Evolutionary conservation across 1,139 yeast genomes (phyloP), one percentile per base, ranked within the genome.

Genomic region (Kazachstania sp.): DNA sequence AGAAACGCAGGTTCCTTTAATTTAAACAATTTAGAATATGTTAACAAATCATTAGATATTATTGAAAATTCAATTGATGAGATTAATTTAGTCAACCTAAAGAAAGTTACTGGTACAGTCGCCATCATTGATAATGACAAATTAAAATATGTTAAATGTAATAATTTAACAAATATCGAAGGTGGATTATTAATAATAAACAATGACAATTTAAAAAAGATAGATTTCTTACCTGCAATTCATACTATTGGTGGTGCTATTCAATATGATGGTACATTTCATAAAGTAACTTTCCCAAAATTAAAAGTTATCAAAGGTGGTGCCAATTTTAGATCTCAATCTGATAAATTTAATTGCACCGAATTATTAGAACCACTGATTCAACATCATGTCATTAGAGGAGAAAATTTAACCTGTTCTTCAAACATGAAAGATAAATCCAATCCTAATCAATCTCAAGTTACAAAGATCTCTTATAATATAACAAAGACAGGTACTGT

Each of bases 161-260:
- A 77, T 3, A 55, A 64, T 8, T 66, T 82, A 9, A 65, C 69
- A 1, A 83, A 79, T 39, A 73, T 84, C 51, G 86, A 86, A 44
- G 94, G 94, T 20, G 92, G 92, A 0, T 70, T 84, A 51, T 78
- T 83, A 76, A 65, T 84, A 41, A 72, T 78, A 3, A 79, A 82
- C 55, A 83, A 84, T 59, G 68, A 79, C 3, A 60, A 64, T 18
- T 58, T 83, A 45, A 69, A 67, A n/a, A 70, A 70, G 41, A 64
- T 83, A 43, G 72, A 77, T 58, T 81, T 80, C 55, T 73, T 83
- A 51, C 78, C 84, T 4, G 70, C 70, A 39, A 69, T 84, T 47
- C 69, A 65, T 45, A 69, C 77, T 30, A 78, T 84, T 58, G 92
- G 88, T 15, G 94, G 92, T 29, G 92, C 87, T 0, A 73, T 84